Base-by-base conservation (phyloP, 169 alveolate genomes). In the Plasmodium relictum region DNA sequence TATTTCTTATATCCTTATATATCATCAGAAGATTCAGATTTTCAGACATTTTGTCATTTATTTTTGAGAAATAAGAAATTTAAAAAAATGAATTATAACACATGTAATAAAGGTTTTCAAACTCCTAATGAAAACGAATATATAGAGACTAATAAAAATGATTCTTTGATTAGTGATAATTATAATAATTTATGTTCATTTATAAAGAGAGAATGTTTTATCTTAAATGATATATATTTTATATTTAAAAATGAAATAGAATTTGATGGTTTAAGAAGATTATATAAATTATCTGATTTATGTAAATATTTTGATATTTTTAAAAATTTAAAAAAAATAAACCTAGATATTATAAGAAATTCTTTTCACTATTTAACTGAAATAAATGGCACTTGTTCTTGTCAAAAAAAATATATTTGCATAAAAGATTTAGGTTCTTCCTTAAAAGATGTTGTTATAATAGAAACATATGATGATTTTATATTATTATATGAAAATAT, bases 1-100 rank as follows among this genome's bases (percentile, higher is more conserved):
- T 78, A 78, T 56, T 78, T 78, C 56, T 78, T 78, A 56, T 78
- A 78, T 45, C 89, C 89, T 8, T 78, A 78, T 31, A 78, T 78
- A 31, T 45, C 68, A 7, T 78, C 68, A 12, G 89, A 78, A 48
- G 89, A 78, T 44, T 0, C 18, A 6, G 48, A 78, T 69, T 78
- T 78, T 78, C 37, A 54, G n/a, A 78, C 65, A 50, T 63, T 78
- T 63, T 78, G 45, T 42, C 65, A 58, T 65, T 65, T 78, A 56
- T 78, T 22, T 78, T 78, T 63, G 41, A 78, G 63, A 6, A 37
- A 31, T 24, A 63, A 69, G 20, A 78, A 78, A 42, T 26, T 41
- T 12, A 26, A 44, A 26, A 78, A 78, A 41, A 7, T 8, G 22
- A 74, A 37, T 74, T 20, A 63, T 26, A 48, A 18, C 8, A 78